Conservation (phyloP, 163 green algal genomes). For the Smithsoniella earleae region DNA sequence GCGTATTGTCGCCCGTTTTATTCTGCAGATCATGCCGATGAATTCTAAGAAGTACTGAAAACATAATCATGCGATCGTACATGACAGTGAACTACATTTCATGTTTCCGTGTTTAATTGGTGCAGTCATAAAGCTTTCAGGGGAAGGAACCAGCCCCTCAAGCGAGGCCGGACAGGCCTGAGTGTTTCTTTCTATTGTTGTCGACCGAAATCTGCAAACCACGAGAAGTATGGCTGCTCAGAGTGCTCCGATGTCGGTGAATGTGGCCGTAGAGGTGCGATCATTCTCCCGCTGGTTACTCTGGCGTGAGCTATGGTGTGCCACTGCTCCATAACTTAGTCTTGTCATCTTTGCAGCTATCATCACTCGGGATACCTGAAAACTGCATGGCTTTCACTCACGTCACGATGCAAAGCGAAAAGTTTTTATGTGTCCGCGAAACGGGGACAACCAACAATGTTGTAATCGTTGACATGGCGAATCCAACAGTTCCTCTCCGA, state of each 20-base stretch:
- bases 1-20: too few relatives aligned
- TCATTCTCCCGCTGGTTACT: not conserved
- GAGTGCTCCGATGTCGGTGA: constrained; percentile 27
- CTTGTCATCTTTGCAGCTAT: constrained; percentile 60
- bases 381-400: constrained; percentile 96
- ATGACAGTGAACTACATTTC: too few relatives aligned
- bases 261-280: constrained; percentile 26
- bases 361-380: constrained; percentile 75
- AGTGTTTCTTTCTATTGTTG: too few relatives aligned
- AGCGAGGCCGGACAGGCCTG: too few relatives aligned
- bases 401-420: constrained; percentile 94
- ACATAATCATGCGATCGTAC: too few relatives aligned
- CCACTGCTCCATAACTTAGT: not conserved
- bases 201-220: too few relatives aligned
- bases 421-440: constrained; percentile 94
- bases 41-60: too few relatives aligned
- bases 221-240: too few relatives aligned
- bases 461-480: constrained; percentile 91
- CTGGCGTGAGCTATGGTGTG: not conserved
- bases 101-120: too few relatives aligned
- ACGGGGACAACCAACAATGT: constrained; percentile 59
- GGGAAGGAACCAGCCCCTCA: too few relatives aligned
- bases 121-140: too few relatives aligned
- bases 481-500: constrained; percentile 66
- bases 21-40: too few relatives aligned